Base-by-base conservation (phyloP, 108 stramenopile genomes). In the Pinguiococcus pyrenoidosus region DNA sequence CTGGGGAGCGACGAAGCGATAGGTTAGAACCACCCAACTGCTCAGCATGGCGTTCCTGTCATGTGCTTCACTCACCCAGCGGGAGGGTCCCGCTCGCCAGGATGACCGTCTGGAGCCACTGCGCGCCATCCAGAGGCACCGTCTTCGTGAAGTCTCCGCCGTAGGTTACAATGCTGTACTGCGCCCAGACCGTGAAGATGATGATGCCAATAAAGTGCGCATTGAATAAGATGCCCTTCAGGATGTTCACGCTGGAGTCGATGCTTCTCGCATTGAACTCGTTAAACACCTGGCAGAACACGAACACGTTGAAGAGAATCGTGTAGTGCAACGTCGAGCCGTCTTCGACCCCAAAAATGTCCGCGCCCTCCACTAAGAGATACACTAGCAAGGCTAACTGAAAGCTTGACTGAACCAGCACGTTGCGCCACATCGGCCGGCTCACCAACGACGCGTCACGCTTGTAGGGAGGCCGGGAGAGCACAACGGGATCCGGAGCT, bases 291-390 rank as follows among this genome's bases (percentile, higher is more conserved):
- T 47, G 46, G 33, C 81, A 88, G 79, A 87, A 91, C 8, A 94
- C 92, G 68, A 97, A 97, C 14, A 83, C 40, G 69, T 97, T 97
- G 77, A 97, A 97, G 44, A 97, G 77, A 32, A 89, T 29, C 7
- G 90, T 85, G 46, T 78, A 83, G 59, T 95, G 87, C 6, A 56
- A 51, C 17, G 51, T 56, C 22, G 56, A 57, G 2, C 41, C 50
- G 46, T 37, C 52, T 7, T 17, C 9, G 12, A 47, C 43, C 22
- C 38, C 37, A 38, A 48, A 56, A 34, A 45, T 27, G 9, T 36
- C 44, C 18, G 59, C 56, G 7, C 62, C 62, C 2, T 35, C 21
- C 37, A 64, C 22, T 21, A 64, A 49, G 28, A 64, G 37, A 38
- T 56, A 64, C 32, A 37, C 7, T 12, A 69, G 59, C 27, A 69